phyloP scores from a whole-genome alignment of 352 stramenopile species.

The Achlya hypogyna region DNA sequence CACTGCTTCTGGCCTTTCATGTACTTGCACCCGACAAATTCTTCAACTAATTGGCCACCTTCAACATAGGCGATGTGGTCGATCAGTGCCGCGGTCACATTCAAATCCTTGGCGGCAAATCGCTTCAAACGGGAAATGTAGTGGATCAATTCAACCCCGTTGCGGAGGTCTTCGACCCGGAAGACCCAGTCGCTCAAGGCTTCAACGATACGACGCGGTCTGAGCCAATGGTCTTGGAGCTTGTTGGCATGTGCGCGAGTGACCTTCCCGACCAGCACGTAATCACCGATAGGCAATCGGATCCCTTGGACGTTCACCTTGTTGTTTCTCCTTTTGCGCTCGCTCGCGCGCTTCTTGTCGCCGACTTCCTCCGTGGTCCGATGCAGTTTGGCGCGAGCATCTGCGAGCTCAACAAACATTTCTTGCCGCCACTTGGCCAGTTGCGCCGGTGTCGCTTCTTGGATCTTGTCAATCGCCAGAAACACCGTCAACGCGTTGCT shows the following conservation, averaged over 20 bases:
- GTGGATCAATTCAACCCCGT: background rate
- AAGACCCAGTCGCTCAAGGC: slow-evolving; percentile 3
- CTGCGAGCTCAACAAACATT: background rate
- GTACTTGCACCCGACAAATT: slow-evolving; percentile 2
- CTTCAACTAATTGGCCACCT: slow-evolving; percentile 10
- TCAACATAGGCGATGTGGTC: slow-evolving; percentile 9
- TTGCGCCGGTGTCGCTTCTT: background rate
- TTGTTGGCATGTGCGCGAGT: background rate
- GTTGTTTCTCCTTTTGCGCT: background rate
- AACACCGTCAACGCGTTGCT: background rate
- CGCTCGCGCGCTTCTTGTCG: background rate
- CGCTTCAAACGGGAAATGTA: slow-evolving; percentile 1
- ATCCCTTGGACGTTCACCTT: background rate
- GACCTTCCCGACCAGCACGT: slow-evolving; percentile 18
- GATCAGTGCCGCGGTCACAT: slow-evolving; percentile 6
- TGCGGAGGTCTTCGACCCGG: slow-evolving; percentile 18
- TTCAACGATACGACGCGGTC: background rate
- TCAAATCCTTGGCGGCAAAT: background rate
- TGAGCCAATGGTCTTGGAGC: slow-evolving; percentile 14
- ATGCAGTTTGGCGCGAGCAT: background rate
- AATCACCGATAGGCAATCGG: slow-evolving; percentile 13
- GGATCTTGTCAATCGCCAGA: background rate
- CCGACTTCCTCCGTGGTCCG: background rate
- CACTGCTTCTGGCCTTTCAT: background rate
- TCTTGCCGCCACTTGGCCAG: background rate